Base-by-base conservation (phyloP, 768 basidiomycete species). In the Boletus subparvulus region DNA sequence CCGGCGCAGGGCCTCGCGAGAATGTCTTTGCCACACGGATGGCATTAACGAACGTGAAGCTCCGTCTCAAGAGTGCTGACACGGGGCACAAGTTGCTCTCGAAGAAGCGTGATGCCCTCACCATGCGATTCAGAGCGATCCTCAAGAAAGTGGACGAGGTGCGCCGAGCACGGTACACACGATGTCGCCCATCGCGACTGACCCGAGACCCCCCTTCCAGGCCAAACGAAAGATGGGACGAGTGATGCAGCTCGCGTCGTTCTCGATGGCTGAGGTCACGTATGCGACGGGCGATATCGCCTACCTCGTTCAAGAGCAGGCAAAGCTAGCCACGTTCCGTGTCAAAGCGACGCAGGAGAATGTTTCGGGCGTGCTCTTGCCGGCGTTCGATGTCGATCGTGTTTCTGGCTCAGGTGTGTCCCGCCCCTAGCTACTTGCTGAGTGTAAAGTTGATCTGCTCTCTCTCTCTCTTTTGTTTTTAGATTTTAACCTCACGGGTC, bases 161-260 rank as follows among this genome's bases (percentile, higher is more conserved):
- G 62, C 61, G 78, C 75, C 58, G 24, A 50, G n/a, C 33, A 21
- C 12, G 11, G 26, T n/a, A 33, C 41, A 41, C 43, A 2, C 28
- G 28, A 9, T 12, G 37, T 33, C 33, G 17, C 19, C n/a, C 28
- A n/a, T 50, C 16, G 32, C 30, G 56, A 51, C 39, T 61, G 40
- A 63, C 69, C 45, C 72, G 62, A 56, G 61, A 52, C 63, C 53
- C 7, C 59, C 6, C 59, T 58, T 61, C 19, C 55, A 98, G 95
- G 96, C 97, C 11, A 99, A 99, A 74, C 85, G 94, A 56, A 95
- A 98, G 77, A 99, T 98, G 97, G 97, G 97, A 32, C 83, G 92
- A 56, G 95, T 98, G 26, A 97, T 99, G 87, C 97, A 99, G 73
- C 81, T 98, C 49, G 97, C 97, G 26, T 98, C 97, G 41, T 97